Evolutionary conservation across 1,139 yeast genomes (phyloP), one percentile per base, ranked within the genome.

Genomic region (Pichia sp.): DNA sequence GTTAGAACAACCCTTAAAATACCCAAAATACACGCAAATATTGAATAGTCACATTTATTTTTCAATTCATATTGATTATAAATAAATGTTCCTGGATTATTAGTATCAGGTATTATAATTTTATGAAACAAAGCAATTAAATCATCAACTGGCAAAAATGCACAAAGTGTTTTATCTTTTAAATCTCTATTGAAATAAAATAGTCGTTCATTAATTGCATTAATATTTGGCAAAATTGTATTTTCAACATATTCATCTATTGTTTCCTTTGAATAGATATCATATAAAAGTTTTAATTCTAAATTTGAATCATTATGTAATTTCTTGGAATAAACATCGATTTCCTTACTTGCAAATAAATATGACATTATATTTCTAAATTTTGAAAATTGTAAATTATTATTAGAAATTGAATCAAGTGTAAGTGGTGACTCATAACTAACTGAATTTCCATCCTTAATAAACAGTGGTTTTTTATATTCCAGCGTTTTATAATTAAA

Each of bases 121-220:
- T 30, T 8, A 11, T 46, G 35, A 7, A 56, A 46, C 6, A 27
- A 24, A 4, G 34, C 20, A 16, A 42, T 35, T 4, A 48, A n/a
- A n/a, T 29, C n/a, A 2, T 28, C 20, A 25, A 43, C 29, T 23
- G 51, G 49, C 4, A 56, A n/a, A 10, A 49, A 35, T 3, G 35
- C 39, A 34, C 46, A 37, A 25, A 48, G 41, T 8, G 51, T 30
- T 1, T 50, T 36, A 9, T 11, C 11, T 29, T 49, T 50, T n/a
- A 56, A 29, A 25, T 53, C 39, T 7, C 23, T 22, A 6, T 39
- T 47, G 30, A 54, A 54, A 34, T 43, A 52, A 1, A 35, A 37
- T 4, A 57, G 12, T 38, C 56, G 39, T 35, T 56, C 58, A 7
- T 35, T n/a, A 20, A 53, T 39, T 4, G 57, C 57, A 7, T 45